Evolutionary conservation across 192 early-diverging fungal species (phyloP).

Genomic region (Coemansia erecta): DNA sequence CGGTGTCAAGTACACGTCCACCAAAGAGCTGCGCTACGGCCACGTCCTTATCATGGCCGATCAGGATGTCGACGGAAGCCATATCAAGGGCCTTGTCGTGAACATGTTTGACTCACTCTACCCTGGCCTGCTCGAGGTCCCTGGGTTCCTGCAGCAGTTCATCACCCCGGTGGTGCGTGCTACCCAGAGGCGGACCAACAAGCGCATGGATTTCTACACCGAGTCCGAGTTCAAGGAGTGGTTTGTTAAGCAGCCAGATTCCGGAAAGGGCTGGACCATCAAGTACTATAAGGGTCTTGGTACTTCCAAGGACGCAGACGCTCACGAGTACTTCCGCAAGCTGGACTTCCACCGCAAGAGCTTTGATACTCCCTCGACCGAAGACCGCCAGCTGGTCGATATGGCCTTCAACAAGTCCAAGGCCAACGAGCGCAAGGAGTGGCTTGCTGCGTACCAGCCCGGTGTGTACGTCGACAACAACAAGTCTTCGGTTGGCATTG

Average conservation of each 20-base stretch:
- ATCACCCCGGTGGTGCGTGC: constrained; percentile 96
- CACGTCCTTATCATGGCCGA: constrained; percentile 99
- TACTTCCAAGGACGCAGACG: constrained; percentile 79
- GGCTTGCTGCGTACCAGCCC: constrained; percentile 77
- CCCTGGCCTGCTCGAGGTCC: constrained; percentile 84
- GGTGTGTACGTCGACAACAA: constrained; percentile 90
- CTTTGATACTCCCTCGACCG: constrained; percentile 58
- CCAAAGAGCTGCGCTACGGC: constrained; percentile 83
- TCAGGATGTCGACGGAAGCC: constrained; percentile 96
- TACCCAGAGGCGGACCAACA: constrained; percentile 51
- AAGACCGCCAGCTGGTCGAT: constrained; percentile 80
- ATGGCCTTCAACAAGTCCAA: constrained; percentile 97
- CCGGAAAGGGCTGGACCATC: constrained; percentile 74
- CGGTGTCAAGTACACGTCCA: constrained; percentile 70
- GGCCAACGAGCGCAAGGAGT: constrained; percentile 93
- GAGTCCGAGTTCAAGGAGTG: constrained; percentile 91
- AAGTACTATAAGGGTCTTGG: constrained; percentile 99
- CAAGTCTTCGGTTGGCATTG: constrained; percentile 70
- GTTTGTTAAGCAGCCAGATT: constrained; percentile 63
- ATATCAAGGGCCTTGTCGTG: constrained; percentile 96
- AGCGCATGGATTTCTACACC: constrained; percentile 80
- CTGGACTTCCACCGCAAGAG: constrained; percentile 77
- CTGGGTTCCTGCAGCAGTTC: constrained; percentile 91
- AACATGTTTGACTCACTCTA: constrained; percentile 95
- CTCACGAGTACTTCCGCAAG: constrained; percentile 88